Conservation (phyloP, 2,329 filamentous ascomycete genomes). For the Colletotrichum scovillei region DNA sequence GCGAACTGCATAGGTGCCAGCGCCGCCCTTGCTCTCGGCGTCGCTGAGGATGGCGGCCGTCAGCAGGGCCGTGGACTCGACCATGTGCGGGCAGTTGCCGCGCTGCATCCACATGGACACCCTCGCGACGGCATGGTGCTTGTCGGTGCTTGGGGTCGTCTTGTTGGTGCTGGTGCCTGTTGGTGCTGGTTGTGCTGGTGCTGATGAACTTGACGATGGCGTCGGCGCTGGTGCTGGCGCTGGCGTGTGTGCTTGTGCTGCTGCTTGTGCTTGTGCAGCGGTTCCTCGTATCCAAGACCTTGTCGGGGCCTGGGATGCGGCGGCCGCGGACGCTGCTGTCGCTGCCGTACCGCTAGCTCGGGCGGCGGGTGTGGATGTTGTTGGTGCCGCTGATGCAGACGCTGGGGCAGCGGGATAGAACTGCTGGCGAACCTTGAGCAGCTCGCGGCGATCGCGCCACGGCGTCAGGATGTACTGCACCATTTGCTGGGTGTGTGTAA, state of each 20-base stretch:
- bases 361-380: conserved; percentile 8
- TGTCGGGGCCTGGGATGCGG: neutral
- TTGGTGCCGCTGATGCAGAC: conserved; percentile 9
- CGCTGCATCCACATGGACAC: conserved; percentile 78
- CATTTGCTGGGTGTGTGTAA: conserved; percentile 53
- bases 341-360: neutral
- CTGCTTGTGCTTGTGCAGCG: conserved; percentile 15
- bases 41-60: conserved; percentile 77
- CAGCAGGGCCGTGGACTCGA: conserved; percentile 82
- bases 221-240: too few relatives aligned
- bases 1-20: conserved; percentile 69
- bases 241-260: conserved; percentile 14
- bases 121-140: conserved; percentile 63
- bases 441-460: conserved; percentile 75
- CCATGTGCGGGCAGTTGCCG: conserved; percentile 80
- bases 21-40: conserved; percentile 50
- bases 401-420: conserved; percentile 63
- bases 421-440: conserved; percentile 72
- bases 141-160: conserved; percentile 42
- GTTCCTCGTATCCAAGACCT: neutral
- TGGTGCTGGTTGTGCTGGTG: conserved; percentile 17
- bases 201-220: neutral
- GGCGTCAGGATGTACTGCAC: conserved; percentile 79
- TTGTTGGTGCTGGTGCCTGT: neutral
- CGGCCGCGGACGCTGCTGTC: neutral